A percentile compares a stretch with the other conserved stretches of the same genome.
Conservation (phyloP, 1,139 yeast species). For the Diutina siamensis region DNA sequence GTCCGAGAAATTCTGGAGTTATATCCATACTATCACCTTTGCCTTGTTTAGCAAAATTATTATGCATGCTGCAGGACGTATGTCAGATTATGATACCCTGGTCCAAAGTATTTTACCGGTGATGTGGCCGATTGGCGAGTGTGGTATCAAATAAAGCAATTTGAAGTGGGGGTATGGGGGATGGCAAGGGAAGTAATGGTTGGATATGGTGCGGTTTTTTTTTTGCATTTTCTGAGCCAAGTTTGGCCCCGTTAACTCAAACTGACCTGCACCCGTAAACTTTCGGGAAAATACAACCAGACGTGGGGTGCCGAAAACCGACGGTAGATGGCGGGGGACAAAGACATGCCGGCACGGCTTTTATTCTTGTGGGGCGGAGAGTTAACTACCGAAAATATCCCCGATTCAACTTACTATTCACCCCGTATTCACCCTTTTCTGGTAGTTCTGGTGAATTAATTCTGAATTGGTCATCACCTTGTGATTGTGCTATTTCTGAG, state of each 20-base stretch:
- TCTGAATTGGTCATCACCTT: too few relatives aligned
- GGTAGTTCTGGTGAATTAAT: too few relatives aligned
- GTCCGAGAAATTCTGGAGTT: neutral
- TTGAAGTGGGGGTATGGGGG: neutral
- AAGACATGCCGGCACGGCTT: too few relatives aligned
- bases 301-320: too few relatives aligned
- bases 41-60: neutral
- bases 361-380: too few relatives aligned
- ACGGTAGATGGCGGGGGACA: too few relatives aligned
- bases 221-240: neutral
- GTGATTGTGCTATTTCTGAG: too few relatives aligned
- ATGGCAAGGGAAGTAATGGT: neutral
- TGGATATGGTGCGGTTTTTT: neutral
- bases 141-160: too few relatives aligned
- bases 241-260: neutral
- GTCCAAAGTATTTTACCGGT: neutral
- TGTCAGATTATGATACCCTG: neutral
- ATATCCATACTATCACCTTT: neutral
- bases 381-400: too few relatives aligned
- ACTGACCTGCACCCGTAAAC: neutral
- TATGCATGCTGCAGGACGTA: neutral
- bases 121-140: neutral
- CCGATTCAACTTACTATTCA: too few relatives aligned
- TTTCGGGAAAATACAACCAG: neutral
- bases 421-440: too few relatives aligned